Conservation (phyloP, 2,329 filamentous ascomycete species). For the Diatrype stigma region DNA sequence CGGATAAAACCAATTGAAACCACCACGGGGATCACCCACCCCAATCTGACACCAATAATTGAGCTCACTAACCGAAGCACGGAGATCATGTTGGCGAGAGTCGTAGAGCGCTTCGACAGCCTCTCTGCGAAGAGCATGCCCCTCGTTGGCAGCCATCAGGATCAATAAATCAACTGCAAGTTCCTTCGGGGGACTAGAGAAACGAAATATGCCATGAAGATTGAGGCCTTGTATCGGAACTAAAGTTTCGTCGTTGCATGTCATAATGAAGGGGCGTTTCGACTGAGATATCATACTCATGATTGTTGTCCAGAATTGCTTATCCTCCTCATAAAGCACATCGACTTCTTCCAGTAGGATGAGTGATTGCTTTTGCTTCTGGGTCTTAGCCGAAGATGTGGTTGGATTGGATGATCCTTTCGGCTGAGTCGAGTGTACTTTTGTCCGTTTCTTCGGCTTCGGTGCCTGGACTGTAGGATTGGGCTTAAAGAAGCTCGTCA, state of each 20-base stretch:
- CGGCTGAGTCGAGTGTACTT: conserved; percentile 13
- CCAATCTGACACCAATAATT: conserved; percentile 98
- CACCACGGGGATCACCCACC: conserved; percentile 81
- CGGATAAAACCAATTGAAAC: conserved; percentile 84
- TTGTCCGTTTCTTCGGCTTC: conserved; percentile 24
- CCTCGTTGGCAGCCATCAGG: conserved; percentile 80
- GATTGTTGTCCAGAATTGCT: conserved; percentile 87
- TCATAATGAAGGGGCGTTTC: conserved; percentile 89
- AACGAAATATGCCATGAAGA: conserved; percentile 81
- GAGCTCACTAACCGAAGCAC: conserved; percentile 77
- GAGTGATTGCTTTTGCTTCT: conserved; percentile 82
- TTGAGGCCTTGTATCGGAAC: conserved; percentile 70
- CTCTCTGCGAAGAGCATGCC: conserved; percentile 68
- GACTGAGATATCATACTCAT: conserved; percentile 75
- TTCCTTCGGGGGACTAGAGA: conserved; percentile 60
- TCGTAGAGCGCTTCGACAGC: conserved; percentile 68
- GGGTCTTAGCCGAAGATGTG: conserved; percentile 14
- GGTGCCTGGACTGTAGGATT: conserved; percentile 30
- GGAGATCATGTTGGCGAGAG: conserved; percentile 66
- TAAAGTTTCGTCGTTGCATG: conserved; percentile 87
- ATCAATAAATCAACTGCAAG: conserved; percentile 77
- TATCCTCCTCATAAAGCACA: conserved; percentile 90
- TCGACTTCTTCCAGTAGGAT: conserved; percentile 95
- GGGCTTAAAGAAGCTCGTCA: conserved; percentile 75
- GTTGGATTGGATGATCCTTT: conserved; percentile 29